phyloP scores from a whole-genome alignment of 805 yeast genomes.

The Pichia exigua region DNA sequence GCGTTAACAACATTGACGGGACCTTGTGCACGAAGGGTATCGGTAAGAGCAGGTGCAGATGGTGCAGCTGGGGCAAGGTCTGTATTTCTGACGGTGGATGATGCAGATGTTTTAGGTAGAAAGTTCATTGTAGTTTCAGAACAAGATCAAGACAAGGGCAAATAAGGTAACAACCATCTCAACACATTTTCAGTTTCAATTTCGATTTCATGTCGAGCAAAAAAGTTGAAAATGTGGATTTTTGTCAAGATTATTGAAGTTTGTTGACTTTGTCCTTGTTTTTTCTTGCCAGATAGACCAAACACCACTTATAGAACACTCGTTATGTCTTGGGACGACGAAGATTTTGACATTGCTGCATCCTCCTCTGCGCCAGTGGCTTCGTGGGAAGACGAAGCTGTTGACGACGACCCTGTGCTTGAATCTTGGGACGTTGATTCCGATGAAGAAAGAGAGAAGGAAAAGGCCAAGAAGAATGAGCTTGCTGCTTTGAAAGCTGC shows the following conservation, averaged over 20 bases:
- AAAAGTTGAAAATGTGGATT: too few species aligned
- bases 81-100: constrained; percentile 42
- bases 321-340: constrained; percentile 53
- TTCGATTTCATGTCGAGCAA: neutral
- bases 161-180: neutral
- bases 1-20: constrained; percentile 52
- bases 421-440: constrained; percentile 87
- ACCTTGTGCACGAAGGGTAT: constrained; percentile 59
- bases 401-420: constrained; percentile 67
- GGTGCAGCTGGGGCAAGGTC: constrained; percentile 48
- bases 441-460: constrained; percentile 43
- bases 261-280: too few species aligned
- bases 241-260: too few species aligned
- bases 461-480: constrained; percentile 11
- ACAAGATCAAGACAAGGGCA: neutral
- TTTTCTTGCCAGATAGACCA: neutral
- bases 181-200: neutral
- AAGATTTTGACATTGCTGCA: constrained; percentile 71
- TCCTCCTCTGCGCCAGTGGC: constrained; percentile 37
- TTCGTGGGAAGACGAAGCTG: constrained; percentile 73
- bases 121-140: constrained; percentile 34
- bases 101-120: constrained; percentile 44
- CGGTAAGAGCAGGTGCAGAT: constrained; percentile 65
- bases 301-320: neutral
- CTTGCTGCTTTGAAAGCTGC: constrained; percentile 26